Evolutionary conservation across 2,329 filamentous ascomycete species (phyloP).

Genomic region (Colletotrichum trifolii): DNA sequence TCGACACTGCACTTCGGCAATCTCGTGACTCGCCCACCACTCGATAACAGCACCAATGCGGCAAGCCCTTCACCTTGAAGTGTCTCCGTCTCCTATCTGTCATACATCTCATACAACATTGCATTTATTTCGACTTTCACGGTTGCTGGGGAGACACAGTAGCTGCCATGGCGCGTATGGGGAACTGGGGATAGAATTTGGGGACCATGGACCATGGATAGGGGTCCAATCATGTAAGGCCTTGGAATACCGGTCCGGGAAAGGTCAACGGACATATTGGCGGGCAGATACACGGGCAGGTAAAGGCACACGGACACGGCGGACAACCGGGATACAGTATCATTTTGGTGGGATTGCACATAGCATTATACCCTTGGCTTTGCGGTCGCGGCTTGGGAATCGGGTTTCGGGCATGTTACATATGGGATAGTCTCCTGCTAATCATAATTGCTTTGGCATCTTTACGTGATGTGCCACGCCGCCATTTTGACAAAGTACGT

Average conservation of each 20-base stretch:
- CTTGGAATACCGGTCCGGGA: not conserved
- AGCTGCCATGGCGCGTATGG: slow-evolving; percentile 10
- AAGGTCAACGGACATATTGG: slow-evolving; percentile 8
- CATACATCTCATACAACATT: slow-evolving; percentile 27
- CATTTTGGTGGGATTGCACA: slow-evolving; percentile 36
- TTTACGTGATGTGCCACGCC: not conserved
- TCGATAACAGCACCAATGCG: not conserved
- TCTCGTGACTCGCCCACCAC: slow-evolving; percentile 12
- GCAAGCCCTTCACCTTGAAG: not conserved
- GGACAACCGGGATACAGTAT: slow-evolving; percentile 23
- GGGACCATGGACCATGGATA: not conserved
- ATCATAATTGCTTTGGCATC: slow-evolving; percentile 34
- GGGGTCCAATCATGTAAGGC: too few relatives aligned
- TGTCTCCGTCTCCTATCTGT: not conserved
- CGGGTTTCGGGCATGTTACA: slow-evolving; percentile 30
- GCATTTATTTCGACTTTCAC: slow-evolving; percentile 17
- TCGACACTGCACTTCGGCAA: slow-evolving; percentile 30
- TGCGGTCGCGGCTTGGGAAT: slow-evolving; percentile 28
- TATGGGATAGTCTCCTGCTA: slow-evolving; percentile 38
- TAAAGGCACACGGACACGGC: slow-evolving; percentile 4
- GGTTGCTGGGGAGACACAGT: slow-evolving; percentile 8
- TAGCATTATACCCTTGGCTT: slow-evolving; percentile 39
- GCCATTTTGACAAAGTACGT: too few relatives aligned
- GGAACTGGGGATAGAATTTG: slow-evolving; percentile 7
- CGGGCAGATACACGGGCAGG: not conserved